Evolutionary conservation across 345 rosid species (phyloP), one percentile per base, ranked within the genome.

Genomic region (Eucalyptus microcorys): DNA sequence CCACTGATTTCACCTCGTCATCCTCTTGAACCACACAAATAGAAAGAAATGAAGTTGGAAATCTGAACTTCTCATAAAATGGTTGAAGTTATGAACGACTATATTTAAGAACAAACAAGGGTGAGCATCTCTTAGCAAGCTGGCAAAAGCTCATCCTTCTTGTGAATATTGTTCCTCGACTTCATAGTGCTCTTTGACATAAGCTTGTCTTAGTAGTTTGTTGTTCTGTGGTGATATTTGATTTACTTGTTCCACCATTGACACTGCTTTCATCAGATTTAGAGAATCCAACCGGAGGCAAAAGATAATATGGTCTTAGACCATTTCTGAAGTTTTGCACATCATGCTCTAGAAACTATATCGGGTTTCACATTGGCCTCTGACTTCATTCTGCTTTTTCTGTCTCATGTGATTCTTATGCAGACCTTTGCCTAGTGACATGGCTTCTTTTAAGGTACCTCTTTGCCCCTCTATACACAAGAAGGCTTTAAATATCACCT

Each of bases 361-460:
- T 68, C 26, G 21, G 83, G 47, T 45, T 43, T 47, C 50, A 43
- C 27, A 64, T 43, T 43, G 76, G 86, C 49, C 55, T 27, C 80
- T 57, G 47, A 45, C 86, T 81, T 50, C 24, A 14, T 80, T 14
- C 37, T 22, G 53, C 32, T 14, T 57, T 89, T 68, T 57, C 61
- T 59, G 10, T 87, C 88, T 87, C 85, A 11, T 55, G 17, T 88
- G 71, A 87, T 87, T 80, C 88, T 87, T 92, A 55, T 91, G 61
- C 93, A 96, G 99, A 92, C 98, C 99, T 87, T 91, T 97, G 92
- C 99, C 99, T 8, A 96, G 95, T 93, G 93, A 92, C 93, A 81
- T 97, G 88, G 96, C 99, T 53, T 96, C 99, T 42, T 97, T 96
- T 90, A 97, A 96, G 99, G 99, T 96, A 95, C 87, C 50, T 55